Conservation (phyloP, 805 yeast species). For the Hanseniaspora nectarophila region DNA sequence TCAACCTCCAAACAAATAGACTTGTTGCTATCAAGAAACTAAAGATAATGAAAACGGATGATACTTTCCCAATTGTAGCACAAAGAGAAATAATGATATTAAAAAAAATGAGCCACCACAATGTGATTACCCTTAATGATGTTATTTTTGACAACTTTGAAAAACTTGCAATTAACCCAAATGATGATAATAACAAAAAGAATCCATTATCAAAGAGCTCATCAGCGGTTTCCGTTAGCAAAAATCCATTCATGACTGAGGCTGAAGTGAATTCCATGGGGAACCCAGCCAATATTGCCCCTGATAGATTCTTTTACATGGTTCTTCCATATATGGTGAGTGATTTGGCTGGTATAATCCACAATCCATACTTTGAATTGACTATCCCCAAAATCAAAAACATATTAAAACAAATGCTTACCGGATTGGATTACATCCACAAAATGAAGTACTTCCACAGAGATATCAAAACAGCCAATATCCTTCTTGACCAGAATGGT, state of each 20-base stretch:
- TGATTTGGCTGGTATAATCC: slow-evolving; percentile 80
- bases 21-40: slow-evolving; percentile 82
- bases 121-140: slow-evolving; percentile 66
- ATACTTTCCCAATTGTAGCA: slow-evolving; percentile 85
- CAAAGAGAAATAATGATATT: slow-evolving; percentile 80
- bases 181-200: slow-evolving; percentile 8
- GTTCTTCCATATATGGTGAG: slow-evolving; percentile 87
- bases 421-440: slow-evolving; percentile 71
- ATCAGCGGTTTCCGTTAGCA: slow-evolving; percentile 11
- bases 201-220: background rate
- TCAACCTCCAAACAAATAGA: slow-evolving; percentile 34
- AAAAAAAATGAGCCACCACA: slow-evolving; percentile 54
- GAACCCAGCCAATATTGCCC: slow-evolving; percentile 17
- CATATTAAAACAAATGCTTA: slow-evolving; percentile 62
- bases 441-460: slow-evolving; percentile 54
- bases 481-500: slow-evolving; percentile 66
- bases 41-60: slow-evolving; percentile 37
- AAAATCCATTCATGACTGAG: slow-evolving; percentile 14
- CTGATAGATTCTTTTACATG: slow-evolving; percentile 50
- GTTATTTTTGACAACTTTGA: slow-evolving; percentile 49
- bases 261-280: slow-evolving; percentile 11
- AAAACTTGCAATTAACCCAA: slow-evolving; percentile 14
- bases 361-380: slow-evolving; percentile 57
- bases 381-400: slow-evolving; percentile 65
- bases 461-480: slow-evolving; percentile 94